Evolutionary conservation across 768 basidiomycete species (phyloP).

Genomic region (Leccinum pellstonianum): DNA sequence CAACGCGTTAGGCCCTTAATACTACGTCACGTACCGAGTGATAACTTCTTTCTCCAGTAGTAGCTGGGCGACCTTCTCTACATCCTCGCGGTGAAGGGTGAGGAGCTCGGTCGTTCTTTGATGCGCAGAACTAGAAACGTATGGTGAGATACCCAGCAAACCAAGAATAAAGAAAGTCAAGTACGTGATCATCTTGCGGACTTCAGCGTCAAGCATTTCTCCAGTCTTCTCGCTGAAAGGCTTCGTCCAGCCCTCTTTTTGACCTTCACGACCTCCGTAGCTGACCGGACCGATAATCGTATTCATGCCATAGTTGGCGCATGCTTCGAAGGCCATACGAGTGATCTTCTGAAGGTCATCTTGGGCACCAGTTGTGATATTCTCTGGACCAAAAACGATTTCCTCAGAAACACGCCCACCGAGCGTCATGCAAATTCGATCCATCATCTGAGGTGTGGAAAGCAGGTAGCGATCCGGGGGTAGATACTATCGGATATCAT

Average conservation of each 20-base stretch:
- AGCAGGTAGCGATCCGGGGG: conserved; percentile 95
- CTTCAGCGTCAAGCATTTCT: conserved; percentile 87
- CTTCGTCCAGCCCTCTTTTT: conserved; percentile 90
- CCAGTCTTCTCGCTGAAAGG: conserved; percentile 98
- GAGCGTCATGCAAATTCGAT: conserved; percentile 97
- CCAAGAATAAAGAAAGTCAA: conserved; percentile 22
- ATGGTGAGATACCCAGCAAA: conserved; percentile 9
- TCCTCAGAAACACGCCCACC: conserved; percentile 98
- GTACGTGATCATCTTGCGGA: conserved; percentile 93
- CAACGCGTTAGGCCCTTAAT: neutral
- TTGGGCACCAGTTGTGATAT: conserved; percentile 97
- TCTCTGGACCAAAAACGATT: conserved; percentile 89
- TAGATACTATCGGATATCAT: conserved; percentile 59
- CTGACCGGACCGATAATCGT: conserved; percentile 91
- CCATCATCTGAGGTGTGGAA: conserved; percentile 90
- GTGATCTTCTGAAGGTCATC: conserved; percentile 99
- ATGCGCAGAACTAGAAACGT: conserved; percentile 61
- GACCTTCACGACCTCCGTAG: conserved; percentile 85
- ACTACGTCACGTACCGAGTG: conserved; percentile 60
- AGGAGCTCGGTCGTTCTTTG: conserved; percentile 79
- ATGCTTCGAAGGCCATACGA: conserved; percentile 94
- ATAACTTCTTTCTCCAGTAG: conserved; percentile 96
- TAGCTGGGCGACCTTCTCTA: conserved; percentile 90
- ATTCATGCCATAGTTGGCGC: conserved; percentile 98
- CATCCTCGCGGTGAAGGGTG: conserved; percentile 77